phyloP scores from a whole-genome alignment of 495 filamentous ascomycete genomes.

The Tricharina praecox region DNA sequence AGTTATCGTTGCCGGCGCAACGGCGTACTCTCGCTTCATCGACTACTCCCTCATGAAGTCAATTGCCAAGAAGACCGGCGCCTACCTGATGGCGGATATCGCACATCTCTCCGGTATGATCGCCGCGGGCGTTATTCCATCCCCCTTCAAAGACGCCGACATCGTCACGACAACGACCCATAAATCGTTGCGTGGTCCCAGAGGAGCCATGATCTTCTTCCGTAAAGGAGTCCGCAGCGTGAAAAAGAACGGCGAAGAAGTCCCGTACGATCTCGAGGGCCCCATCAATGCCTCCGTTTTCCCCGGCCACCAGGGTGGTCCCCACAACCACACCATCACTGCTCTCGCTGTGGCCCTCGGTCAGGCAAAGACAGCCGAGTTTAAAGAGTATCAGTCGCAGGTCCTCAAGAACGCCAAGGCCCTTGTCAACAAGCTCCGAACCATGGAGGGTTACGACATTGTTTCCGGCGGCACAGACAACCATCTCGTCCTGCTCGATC shows the following conservation, averaged over 20 bases:
- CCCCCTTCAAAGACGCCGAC: conserved; percentile 77
- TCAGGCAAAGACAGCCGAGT: conserved; percentile 79
- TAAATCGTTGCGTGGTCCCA: conserved; percentile 86
- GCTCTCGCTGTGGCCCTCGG: conserved; percentile 84
- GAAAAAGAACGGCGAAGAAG: conserved; percentile 66
- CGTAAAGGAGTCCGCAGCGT: conserved; percentile 73
- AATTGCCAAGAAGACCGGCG: conserved; percentile 76
- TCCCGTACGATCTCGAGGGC: conserved; percentile 78
- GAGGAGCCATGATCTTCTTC: conserved; percentile 97
- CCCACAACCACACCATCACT: conserved; percentile 97
- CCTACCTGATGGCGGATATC: conserved; percentile 89
- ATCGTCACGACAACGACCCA: conserved; percentile 97
- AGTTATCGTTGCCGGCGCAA: conserved; percentile 85
- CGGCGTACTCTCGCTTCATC: conserved; percentile 84
- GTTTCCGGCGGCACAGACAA: conserved; percentile 93
- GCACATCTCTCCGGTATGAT: conserved; percentile 95
- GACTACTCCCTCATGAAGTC: conserved; percentile 78
- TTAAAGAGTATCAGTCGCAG: conserved; percentile 71
- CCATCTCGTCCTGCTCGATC: conserved; percentile 86
- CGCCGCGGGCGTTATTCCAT: conserved; percentile 73
- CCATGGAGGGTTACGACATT: conserved; percentile 63
- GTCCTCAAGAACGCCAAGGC: conserved; percentile 78
- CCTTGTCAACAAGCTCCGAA: conserved; percentile 57
- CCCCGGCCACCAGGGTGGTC: conserved; percentile 95
- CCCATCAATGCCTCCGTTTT: conserved; percentile 95